phyloP scores from a whole-genome alignment of 495 filamentous ascomycete species.

The Penicillium atrosanguineum region DNA sequence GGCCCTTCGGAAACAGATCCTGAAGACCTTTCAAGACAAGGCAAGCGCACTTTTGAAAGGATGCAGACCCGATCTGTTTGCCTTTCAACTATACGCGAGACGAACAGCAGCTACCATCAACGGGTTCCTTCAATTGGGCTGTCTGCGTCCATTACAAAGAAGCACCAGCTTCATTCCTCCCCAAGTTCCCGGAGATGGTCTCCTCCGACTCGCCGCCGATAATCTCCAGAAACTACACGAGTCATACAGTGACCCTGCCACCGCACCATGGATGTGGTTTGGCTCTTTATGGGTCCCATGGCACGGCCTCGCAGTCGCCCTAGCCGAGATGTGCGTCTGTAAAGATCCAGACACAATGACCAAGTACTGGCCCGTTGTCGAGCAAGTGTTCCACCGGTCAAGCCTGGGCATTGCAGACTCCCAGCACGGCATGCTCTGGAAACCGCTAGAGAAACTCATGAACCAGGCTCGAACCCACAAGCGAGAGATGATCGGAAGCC shows the following conservation, averaged over 20 bases:
- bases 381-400: slow-evolving; percentile 53
- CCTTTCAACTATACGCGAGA: slow-evolving; percentile 30
- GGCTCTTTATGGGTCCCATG: slow-evolving; percentile 43
- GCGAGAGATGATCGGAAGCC: slow-evolving; percentile 15
- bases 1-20: slow-evolving; percentile 27
- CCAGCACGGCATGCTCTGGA: slow-evolving; percentile 63
- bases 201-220: slow-evolving; percentile 31
- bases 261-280: slow-evolving; percentile 38
- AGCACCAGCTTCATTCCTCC: slow-evolving; percentile 27
- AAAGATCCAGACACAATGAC: slow-evolving; percentile 60
- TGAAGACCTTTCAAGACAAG: slow-evolving; percentile 27
- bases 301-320: slow-evolving; percentile 45
- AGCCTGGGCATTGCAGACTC: slow-evolving; percentile 51
- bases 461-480: slow-evolving; percentile 29
- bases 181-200: slow-evolving; percentile 19
- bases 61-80: slow-evolving; percentile 19
- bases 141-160: slow-evolving; percentile 30
- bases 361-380: slow-evolving; percentile 70
- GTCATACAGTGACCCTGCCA: slow-evolving; percentile 21
- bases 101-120: slow-evolving; percentile 20
- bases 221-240: slow-evolving; percentile 26
- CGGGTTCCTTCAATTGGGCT: slow-evolving; percentile 32
- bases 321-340: slow-evolving; percentile 72
- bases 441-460: slow-evolving; percentile 67
- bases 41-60: slow-evolving; percentile 21